Conservation (phyloP, 2,329 filamentous ascomycete species). For the Xylariomycetidae sp. region DNA sequence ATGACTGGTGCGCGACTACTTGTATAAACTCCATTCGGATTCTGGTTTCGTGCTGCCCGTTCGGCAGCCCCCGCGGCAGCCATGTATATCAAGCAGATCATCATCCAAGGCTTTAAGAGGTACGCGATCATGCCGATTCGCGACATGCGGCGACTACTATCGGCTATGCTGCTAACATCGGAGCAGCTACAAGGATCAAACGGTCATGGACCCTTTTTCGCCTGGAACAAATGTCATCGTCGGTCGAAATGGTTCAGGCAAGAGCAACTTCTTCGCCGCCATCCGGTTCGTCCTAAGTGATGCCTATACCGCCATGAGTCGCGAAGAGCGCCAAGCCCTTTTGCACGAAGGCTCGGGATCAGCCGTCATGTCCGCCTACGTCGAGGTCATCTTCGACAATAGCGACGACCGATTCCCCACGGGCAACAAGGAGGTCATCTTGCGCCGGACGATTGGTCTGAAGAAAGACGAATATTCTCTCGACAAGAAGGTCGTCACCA, state of each 20-base stretch:
- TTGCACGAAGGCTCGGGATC: slow-evolving; percentile 98
- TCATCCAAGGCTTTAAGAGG: slow-evolving; percentile 99
- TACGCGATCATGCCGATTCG: slow-evolving; percentile 36
- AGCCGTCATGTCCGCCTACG: slow-evolving; percentile 98
- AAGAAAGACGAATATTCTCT: slow-evolving; percentile 99
- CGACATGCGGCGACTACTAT: no score
- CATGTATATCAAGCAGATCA: slow-evolving; percentile 99
- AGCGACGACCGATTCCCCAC: slow-evolving; percentile 93
- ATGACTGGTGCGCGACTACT: slow-evolving; percentile 17
- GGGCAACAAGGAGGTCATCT: slow-evolving; percentile 81
- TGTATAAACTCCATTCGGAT: no score
- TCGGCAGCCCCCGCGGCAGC: slow-evolving; percentile 32
- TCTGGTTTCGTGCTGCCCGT: slow-evolving; percentile 27
- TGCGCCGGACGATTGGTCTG: slow-evolving; percentile 89
- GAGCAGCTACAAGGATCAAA: slow-evolving; percentile 95
- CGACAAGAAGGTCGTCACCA: slow-evolving; percentile 93
- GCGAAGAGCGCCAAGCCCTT: slow-evolving; percentile 91
- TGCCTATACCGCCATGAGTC: slow-evolving; percentile 92
- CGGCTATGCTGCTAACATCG: slow-evolving; percentile 18
- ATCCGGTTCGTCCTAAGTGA: slow-evolving; percentile 98
- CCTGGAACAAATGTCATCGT: slow-evolving; percentile 98
- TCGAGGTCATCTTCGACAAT: slow-evolving; percentile 99
- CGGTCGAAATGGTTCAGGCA: slow-evolving; percentile 97
- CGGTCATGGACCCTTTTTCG: slow-evolving; percentile 96
- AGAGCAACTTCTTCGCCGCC: slow-evolving; percentile 99